Evolutionary conservation across 1,284 basidiomycete genomes (phyloP).

Genomic region (Athelia sp.): DNA sequence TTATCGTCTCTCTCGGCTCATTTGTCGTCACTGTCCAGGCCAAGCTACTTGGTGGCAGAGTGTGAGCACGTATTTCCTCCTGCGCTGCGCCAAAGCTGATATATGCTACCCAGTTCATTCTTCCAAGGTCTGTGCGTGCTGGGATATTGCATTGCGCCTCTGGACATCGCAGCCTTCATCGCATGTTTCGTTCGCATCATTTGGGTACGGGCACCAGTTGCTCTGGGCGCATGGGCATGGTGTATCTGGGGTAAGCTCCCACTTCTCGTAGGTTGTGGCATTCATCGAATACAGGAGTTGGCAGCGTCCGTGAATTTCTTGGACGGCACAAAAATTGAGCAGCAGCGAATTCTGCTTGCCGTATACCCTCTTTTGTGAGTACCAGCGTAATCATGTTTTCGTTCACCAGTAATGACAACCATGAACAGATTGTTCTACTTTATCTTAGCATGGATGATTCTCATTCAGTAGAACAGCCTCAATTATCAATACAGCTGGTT

Average conservation of each 20-base stretch:
- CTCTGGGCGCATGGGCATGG: slow-evolving; percentile 87
- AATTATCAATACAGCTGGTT: not conserved
- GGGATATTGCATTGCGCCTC: slow-evolving; percentile 88
- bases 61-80: slow-evolving; percentile 49
- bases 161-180: slow-evolving; percentile 84
- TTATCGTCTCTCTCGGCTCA: slow-evolving; percentile 86
- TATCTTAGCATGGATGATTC: slow-evolving; percentile 90
- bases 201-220: slow-evolving; percentile 81
- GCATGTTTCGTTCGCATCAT: slow-evolving; percentile 83
- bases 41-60: slow-evolving; percentile 91
- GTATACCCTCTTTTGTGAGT: slow-evolving; percentile 88
- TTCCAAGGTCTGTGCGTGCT: slow-evolving; percentile 93
- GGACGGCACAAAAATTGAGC: slow-evolving; percentile 88
- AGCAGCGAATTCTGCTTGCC: slow-evolving; percentile 81
- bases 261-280: not conserved
- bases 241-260: slow-evolving; percentile 82
- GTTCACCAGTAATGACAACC: slow-evolving; percentile 1
- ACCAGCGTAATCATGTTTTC: slow-evolving; percentile 1
- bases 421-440: slow-evolving; percentile 71
- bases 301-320: slow-evolving; percentile 91
- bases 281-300: not conserved
- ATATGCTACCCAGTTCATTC: slow-evolving; percentile 67
- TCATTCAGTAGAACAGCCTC: slow-evolving; percentile 61
- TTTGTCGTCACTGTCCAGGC: slow-evolving; percentile 90
- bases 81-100: slow-evolving; percentile 1